Evolutionary conservation across 805 yeast genomes (phyloP).

Genomic region (Yarrowia hollandica): DNA sequence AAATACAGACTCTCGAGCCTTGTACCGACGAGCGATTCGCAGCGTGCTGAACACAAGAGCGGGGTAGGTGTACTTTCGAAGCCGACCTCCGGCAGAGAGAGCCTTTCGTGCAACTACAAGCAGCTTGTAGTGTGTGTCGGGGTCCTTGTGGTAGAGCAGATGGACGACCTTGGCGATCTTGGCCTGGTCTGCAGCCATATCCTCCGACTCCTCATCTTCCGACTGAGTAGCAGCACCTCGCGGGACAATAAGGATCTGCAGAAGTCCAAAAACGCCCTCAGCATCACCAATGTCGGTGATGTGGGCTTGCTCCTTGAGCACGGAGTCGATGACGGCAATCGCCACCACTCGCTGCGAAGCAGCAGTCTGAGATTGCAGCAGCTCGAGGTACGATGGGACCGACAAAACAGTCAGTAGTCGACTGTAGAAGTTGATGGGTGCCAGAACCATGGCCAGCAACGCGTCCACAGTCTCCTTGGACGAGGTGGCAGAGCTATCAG

Average conservation of each 20-base stretch:
- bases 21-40: conserved; percentile 55
- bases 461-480: conserved; percentile 38
- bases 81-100: conserved; percentile 52
- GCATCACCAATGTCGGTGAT: conserved; percentile 52
- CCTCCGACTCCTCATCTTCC: conserved; percentile 31
- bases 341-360: conserved; percentile 59
- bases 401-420: conserved; percentile 39
- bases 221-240: conserved; percentile 30
- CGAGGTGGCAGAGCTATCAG: conserved; percentile 36
- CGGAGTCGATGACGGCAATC: conserved; percentile 57
- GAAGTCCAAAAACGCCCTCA: conserved; percentile 58
- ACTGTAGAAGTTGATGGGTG: conserved; percentile 41
- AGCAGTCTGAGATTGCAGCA: conserved; percentile 55
- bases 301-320: conserved; percentile 43
- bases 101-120: conserved; percentile 50
- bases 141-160: conserved; percentile 54
- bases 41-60: conserved; percentile 66
- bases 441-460: conserved; percentile 40
- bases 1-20: conserved; percentile 36
- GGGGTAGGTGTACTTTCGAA: conserved; percentile 68
- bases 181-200: conserved; percentile 39
- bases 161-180: conserved; percentile 67
- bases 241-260: conserved; percentile 53
- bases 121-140: conserved; percentile 49
- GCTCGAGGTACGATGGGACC: conserved; percentile 52